These are phyloP conservation scores for Porpolomopsis calyptriformis DNA, from an alignment of 768 basidiomycete genomes.

Conservation along the genomic window DNA sequence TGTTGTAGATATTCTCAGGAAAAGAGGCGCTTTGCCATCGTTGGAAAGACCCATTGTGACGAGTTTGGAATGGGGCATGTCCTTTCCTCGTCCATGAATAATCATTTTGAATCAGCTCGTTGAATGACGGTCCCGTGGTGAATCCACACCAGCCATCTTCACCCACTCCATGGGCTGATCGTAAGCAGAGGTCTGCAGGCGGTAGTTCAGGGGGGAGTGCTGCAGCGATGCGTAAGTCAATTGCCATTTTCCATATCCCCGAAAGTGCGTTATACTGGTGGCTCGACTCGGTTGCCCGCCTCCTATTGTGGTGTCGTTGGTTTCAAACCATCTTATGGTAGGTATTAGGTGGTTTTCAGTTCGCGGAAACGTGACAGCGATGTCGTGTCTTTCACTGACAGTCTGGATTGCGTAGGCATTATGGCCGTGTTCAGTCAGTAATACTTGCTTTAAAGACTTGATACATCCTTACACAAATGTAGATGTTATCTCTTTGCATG, in stretches of 20 bases:
- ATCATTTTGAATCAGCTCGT: conserved; percentile 40
- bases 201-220: conserved; percentile 95
- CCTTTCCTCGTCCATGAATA: neutral
- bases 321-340: conserved; percentile 90
- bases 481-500: conserved; percentile 47
- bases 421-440: conserved; percentile 66
- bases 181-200: conserved; percentile 59
- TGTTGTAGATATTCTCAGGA: conserved; percentile 52
- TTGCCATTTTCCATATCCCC: conserved; percentile 1
- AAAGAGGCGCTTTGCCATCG: conserved; percentile 56
- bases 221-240: conserved; percentile 68
- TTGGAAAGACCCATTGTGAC: conserved; percentile 92
- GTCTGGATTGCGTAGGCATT: conserved; percentile 88
- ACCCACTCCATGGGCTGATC: conserved; percentile 15
- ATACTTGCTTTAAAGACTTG: neutral
- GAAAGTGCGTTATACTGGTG: conserved; percentile 91
- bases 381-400: conserved; percentile 87
- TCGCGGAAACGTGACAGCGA: neutral
- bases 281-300: conserved; percentile 86
- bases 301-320: conserved; percentile 90
- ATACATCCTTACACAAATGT: conserved; percentile 2
- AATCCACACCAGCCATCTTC: conserved; percentile 50
- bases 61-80: conserved; percentile 97
- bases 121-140: conserved; percentile 71
- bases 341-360: conserved; percentile 34